A percentile compares a stretch with the other conserved stretches of the same genome.
Evolutionary conservation across 768 basidiomycete species (phyloP).

Genomic region (Termitomyces sp.): DNA sequence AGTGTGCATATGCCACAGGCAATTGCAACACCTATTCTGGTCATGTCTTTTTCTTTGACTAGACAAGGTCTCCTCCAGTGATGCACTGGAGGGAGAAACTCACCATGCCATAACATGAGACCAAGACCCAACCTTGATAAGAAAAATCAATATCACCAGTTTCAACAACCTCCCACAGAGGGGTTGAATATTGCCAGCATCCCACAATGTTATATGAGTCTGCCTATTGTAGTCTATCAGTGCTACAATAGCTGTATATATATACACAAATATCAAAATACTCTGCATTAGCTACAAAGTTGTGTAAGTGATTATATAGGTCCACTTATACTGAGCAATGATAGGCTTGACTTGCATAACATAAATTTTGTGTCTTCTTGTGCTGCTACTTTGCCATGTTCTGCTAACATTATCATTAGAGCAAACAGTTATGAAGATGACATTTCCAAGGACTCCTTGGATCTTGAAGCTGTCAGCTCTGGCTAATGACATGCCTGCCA

Average conservation of each 20-base stretch:
- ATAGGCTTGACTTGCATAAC: conserved; percentile 59
- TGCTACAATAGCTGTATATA: too few species aligned
- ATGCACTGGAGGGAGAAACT: background rate
- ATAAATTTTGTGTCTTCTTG: conserved; percentile 50
- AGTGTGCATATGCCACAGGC: too few species aligned
- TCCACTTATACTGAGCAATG: too few species aligned
- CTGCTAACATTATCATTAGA: conserved; percentile 15
- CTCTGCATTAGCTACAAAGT: too few species aligned
- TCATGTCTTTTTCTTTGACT: too few species aligned
- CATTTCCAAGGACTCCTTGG: conserved; percentile 55
- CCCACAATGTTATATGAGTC: conserved; percentile 57
- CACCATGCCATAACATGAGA: conserved; percentile 47
- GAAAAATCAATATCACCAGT: conserved; percentile 39
- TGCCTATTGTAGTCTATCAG: too few species aligned
- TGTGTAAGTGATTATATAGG: too few species aligned
- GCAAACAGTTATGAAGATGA: conserved; percentile 25
- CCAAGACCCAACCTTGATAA: conserved; percentile 25
- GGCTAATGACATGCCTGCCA: conserved; percentile 22
- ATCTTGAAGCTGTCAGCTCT: conserved; percentile 60
- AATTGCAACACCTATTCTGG: too few species aligned
- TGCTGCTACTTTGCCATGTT: background rate
- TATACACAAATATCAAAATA: too few species aligned
- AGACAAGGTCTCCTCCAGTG: background rate
- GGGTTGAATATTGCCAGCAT: conserved; percentile 48
- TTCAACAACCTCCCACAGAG: conserved; percentile 46